Evolutionary conservation across 441 rosid species (phyloP), one percentile per base, ranked within the genome.

Genomic region (Jatropha podagrica): DNA sequence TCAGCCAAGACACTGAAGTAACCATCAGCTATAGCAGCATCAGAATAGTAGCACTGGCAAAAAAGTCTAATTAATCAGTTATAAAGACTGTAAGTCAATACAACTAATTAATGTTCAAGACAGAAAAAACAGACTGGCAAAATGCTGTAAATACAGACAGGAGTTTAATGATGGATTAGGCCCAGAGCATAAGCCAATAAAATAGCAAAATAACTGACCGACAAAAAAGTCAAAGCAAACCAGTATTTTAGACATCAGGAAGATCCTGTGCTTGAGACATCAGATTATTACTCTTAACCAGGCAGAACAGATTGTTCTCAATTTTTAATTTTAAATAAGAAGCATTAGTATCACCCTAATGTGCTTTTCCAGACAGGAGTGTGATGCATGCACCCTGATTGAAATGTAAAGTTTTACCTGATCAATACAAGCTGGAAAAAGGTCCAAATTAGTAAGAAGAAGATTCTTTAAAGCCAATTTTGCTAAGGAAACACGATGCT

Each of bases 1-100:
- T 96, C 99, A 71, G 99, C 99, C 81, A 96, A 82, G 82, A 92
- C 97, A 79, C 96, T 96, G 88, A 96, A 96, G 89, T 96, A 96
- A 75, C 98, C 99, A 73, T 96, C 99, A 7, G 98, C 98, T 83
- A 96, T 92, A 78, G 95, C 91, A 73, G 98, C 87, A 84, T 93
- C 98, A 73, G 99, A 94, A 84, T 92, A 88, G 83, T 96, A 96
- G 88, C 99, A 96, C 99, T 94, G 92, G 64, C 72, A 60, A 79
- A 73, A 86, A 66, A 69, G 32, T 3, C 14, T 27, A 44, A 42
- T n/a, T n/a, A 65, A 70, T 74, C 68, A 83, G 76, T 77, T 73
- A 51, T 44, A 63, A 15, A 8, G 38, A 72, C 62, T 40, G 18
- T 58, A 74, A 41, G 42, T 23, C 42, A 42, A 48, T 59, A 60